phyloP scores from a whole-genome alignment of 192 early-diverging fungal genomes.

The Chytriomyces sp. region DNA sequence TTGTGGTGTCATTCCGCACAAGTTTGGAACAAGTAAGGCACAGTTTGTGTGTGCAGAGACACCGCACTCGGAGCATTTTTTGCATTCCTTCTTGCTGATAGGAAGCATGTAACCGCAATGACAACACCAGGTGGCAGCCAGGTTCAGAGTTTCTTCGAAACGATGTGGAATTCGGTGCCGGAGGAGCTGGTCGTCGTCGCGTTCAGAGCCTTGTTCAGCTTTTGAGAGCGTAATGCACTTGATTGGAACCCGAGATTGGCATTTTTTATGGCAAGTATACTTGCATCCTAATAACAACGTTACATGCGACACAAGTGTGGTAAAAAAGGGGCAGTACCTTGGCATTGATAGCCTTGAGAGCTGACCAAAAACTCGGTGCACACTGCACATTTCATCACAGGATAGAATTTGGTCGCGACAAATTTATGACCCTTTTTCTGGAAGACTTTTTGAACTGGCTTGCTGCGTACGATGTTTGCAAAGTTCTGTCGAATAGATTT shows the following conservation, averaged over 20 bases:
- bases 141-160: slow-evolving; percentile 79
- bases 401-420: slow-evolving; percentile 84
- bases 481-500: slow-evolving; percentile 18
- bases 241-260: slow-evolving; percentile 78
- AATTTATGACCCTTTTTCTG: slow-evolving; percentile 95
- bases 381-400: slow-evolving; percentile 96
- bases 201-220: slow-evolving; percentile 65
- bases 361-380: slow-evolving; percentile 94
- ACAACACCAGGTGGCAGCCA: slow-evolving; percentile 91
- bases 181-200: slow-evolving; percentile 59
- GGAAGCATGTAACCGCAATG: slow-evolving; percentile 98
- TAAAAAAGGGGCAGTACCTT: slow-evolving; percentile 53
- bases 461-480: slow-evolving; percentile 46
- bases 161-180: slow-evolving; percentile 96
- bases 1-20: slow-evolving; percentile 86
- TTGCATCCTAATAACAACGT: slow-evolving; percentile 69
- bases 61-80: slow-evolving; percentile 72
- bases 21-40: slow-evolving; percentile 81
- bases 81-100: slow-evolving; percentile 65
- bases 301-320: not conserved
- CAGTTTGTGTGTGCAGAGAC: slow-evolving; percentile 83
- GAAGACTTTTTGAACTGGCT: slow-evolving; percentile 83
- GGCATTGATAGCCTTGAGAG: slow-evolving; percentile 87
- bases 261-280: slow-evolving; percentile 91
- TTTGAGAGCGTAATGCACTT: slow-evolving; percentile 83